Percentiles rank a stretch among this genome's conserved stretches.
These are phyloP conservation scores for Canavalia ensiformis DNA, from an alignment of 306 rosid genomes.

Conservation along the genomic window DNA sequence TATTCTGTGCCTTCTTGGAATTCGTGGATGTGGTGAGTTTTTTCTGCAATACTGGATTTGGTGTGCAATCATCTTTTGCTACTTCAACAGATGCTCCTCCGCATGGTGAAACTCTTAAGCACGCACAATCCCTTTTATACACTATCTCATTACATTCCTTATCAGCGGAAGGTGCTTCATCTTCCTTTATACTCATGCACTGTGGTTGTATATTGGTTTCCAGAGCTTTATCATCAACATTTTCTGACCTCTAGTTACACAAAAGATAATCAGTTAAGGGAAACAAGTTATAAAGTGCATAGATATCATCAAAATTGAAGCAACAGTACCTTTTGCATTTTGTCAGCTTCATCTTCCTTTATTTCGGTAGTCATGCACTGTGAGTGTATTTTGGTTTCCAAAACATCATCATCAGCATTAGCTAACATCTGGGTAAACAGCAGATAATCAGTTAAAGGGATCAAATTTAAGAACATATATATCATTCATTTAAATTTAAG, in stretches of 20 bases:
- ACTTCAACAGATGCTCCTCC: slow-evolving; percentile 52
- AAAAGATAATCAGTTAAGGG: slow-evolving; percentile 29
- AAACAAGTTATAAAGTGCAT: neutral
- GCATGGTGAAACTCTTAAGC: neutral
- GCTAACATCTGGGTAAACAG: slow-evolving; percentile 60
- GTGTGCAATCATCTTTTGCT: slow-evolving; percentile 74
- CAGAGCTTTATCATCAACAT: slow-evolving; percentile 48
- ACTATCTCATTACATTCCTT: neutral
- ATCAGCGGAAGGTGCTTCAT: slow-evolving; percentile 24
- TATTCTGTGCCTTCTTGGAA: slow-evolving; percentile 72
- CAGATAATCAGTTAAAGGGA: slow-evolving; percentile 19
- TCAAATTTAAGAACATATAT: neutral
- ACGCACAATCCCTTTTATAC: slow-evolving; percentile 33
- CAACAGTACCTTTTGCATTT: slow-evolving; percentile 63
- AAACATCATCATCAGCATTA: slow-evolving; percentile 46
- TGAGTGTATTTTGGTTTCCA: slow-evolving; percentile 48
- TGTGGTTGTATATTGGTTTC: slow-evolving; percentile 49
- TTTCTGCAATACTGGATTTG: slow-evolving; percentile 64
- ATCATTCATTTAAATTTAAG: neutral
- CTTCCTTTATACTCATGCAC: slow-evolving; percentile 44
- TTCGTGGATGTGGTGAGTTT: slow-evolving; percentile 49
- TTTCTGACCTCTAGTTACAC: slow-evolving; percentile 60
- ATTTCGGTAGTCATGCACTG: slow-evolving; percentile 44
- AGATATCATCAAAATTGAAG: slow-evolving; percentile 15
- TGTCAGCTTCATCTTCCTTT: slow-evolving; percentile 60